phyloP scores from a whole-genome alignment of 305 asterid species.

The Fraxinus albicans region DNA sequence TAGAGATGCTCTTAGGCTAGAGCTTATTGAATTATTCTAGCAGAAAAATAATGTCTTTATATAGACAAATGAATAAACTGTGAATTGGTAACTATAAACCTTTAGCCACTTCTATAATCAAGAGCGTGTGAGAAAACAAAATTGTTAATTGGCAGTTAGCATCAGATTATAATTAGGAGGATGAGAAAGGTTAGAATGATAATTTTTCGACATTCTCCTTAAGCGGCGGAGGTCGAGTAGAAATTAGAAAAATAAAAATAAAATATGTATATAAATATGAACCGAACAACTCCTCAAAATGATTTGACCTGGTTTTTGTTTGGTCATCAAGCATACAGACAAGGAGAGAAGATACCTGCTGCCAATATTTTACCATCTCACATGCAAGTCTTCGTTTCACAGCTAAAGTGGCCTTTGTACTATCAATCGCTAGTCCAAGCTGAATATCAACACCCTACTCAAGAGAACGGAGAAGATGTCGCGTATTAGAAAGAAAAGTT shows the following conservation, averaged over 20 bases:
- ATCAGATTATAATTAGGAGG: not conserved
- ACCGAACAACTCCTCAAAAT: not conserved
- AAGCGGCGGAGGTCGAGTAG: not conserved
- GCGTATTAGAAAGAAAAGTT: conserved; percentile 14
- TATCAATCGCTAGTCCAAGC: conserved; percentile 97
- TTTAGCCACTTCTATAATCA: not conserved
- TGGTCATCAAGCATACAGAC: not conserved
- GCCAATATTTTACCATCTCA: conserved; percentile 99
- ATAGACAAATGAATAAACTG: not conserved
- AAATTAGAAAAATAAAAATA: not conserved
- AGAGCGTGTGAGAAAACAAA: not conserved
- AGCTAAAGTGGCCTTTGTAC: conserved; percentile 92
- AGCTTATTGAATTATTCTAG: not conserved
- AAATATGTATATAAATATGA: not conserved
- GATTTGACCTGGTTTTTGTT: not conserved
- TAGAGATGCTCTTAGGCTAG: not conserved
- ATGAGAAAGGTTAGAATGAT: not conserved
- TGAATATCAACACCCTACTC: conserved; percentile 92
- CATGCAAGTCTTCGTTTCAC: conserved; percentile 99
- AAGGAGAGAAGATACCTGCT: conserved; percentile 61
- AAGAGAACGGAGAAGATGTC: conserved; percentile 15
- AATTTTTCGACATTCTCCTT: not conserved
- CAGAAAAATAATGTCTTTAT: not conserved
- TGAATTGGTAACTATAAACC: not conserved
- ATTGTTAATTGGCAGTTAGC: not conserved